Conservation (phyloP, 2,329 filamentous ascomycete genomes). For the Proliferodiscus dingleyae region DNA sequence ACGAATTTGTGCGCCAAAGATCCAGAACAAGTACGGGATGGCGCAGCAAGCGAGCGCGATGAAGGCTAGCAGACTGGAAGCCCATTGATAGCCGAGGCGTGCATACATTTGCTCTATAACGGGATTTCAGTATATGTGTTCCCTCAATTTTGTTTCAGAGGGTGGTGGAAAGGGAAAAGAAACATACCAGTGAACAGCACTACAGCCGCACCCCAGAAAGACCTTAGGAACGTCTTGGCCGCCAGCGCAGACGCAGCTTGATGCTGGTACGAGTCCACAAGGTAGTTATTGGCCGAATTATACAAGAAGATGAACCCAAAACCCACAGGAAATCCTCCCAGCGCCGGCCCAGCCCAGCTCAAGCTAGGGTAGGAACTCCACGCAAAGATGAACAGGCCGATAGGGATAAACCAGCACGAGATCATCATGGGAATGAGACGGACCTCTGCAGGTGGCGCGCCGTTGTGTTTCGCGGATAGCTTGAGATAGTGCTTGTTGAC, state of each 20-base stretch:
- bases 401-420: slow-evolving; percentile 67
- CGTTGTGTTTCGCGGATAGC: slow-evolving; percentile 56
- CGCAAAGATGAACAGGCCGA: slow-evolving; percentile 63
- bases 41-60: slow-evolving; percentile 59
- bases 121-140: too few species aligned
- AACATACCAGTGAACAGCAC: slow-evolving; percentile 87
- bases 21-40: slow-evolving; percentile 81
- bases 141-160: too few species aligned
- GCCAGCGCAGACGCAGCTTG: slow-evolving; percentile 78
- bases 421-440: slow-evolving; percentile 80
- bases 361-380: slow-evolving; percentile 57
- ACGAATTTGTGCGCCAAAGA: slow-evolving; percentile 67
- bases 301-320: slow-evolving; percentile 65
- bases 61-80: slow-evolving; percentile 66
- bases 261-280: slow-evolving; percentile 61
- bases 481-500: slow-evolving; percentile 63
- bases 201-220: slow-evolving; percentile 72
- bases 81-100: slow-evolving; percentile 59
- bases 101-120: slow-evolving; percentile 53
- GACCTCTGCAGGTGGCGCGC: slow-evolving; percentile 70
- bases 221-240: slow-evolving; percentile 74
- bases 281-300: slow-evolving; percentile 54
- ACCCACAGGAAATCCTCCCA: slow-evolving; percentile 53
- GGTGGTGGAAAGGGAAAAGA: too few species aligned
- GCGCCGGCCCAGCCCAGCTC: slow-evolving; percentile 52